A percentile compares a stretch with the other conserved stretches of the same genome.
phyloP scores from a whole-genome alignment of 1,139 yeast species.

The Zygosaccharomyces pseudobailii region DNA sequence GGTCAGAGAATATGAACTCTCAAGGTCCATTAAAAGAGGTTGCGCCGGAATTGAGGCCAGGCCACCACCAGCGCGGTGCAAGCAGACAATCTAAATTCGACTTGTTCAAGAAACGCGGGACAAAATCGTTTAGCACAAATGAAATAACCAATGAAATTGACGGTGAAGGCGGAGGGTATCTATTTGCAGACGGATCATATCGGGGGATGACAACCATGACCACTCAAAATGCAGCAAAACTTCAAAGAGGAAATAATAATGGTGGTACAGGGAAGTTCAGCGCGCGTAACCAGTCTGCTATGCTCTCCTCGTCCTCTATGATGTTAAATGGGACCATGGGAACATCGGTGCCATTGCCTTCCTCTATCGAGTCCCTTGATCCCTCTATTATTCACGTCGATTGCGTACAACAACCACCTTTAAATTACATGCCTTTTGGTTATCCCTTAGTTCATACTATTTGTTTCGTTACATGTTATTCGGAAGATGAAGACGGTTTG shows the following conservation, averaged over 20 bases:
- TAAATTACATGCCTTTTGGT: slow-evolving; percentile 80
- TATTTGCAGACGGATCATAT: slow-evolving; percentile 9
- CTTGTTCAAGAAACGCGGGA: slow-evolving; percentile 25
- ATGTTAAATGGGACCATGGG: slow-evolving; percentile 11
- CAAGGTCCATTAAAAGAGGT: slow-evolving; percentile 56
- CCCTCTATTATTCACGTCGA: slow-evolving; percentile 70
- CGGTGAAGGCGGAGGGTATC: slow-evolving; percentile 1
- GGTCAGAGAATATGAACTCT: slow-evolving; percentile 58
- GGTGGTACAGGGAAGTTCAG: slow-evolving; percentile 5
- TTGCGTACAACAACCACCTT: slow-evolving; percentile 82
- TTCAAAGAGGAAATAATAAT: slow-evolving; percentile 9
- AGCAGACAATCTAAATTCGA: slow-evolving; percentile 19
- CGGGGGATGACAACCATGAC: slow-evolving; percentile 38
- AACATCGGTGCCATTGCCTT: slow-evolving; percentile 7
- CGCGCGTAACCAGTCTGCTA: slow-evolving; percentile 7
- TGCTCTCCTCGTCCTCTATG: slow-evolving; percentile 12
- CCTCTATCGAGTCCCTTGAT: slow-evolving; percentile 47
- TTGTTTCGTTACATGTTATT: slow-evolving; percentile 85
- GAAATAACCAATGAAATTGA: slow-evolving; percentile 12
- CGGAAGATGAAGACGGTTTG: slow-evolving; percentile 83
- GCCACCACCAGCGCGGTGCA: slow-evolving; percentile 13
- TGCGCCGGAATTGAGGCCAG: slow-evolving; percentile 37
- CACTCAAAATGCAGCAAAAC: slow-evolving; percentile 30
- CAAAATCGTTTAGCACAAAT: slow-evolving; percentile 22
- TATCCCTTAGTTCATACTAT: slow-evolving; percentile 84